A percentile compares a stretch with the other conserved stretches of the same genome.
Evolutionary conservation across 1,284 basidiomycete species (phyloP).

Genomic region (Kwoniella shivajii): DNA sequence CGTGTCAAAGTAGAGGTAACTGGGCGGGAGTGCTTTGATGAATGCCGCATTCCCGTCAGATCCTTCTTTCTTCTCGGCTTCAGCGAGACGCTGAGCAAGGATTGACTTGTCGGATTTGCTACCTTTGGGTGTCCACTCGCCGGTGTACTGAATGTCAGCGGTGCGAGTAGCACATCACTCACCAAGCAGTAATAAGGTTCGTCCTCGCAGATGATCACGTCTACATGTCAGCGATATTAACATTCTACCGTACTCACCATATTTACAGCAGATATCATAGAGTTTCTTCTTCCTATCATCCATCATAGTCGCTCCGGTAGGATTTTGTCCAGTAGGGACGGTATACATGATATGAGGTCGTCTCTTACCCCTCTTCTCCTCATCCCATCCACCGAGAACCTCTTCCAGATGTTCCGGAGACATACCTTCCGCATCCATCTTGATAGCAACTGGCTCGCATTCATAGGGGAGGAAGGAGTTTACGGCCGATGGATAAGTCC

Average conservation of each 20-base stretch:
- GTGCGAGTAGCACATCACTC: constrained; percentile 54
- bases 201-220: constrained; percentile 74
- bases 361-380: constrained; percentile 51
- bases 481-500: constrained; percentile 56
- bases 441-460: constrained; percentile 53
- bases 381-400: constrained; percentile 69
- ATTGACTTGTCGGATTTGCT: constrained; percentile 34
- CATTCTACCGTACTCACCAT: constrained; percentile 42
- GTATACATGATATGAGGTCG: constrained; percentile 72
- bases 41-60: constrained; percentile 49
- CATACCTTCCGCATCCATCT: constrained; percentile 74
- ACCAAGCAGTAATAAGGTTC: constrained; percentile 78
- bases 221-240: constrained; percentile 32
- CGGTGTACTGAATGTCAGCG: constrained; percentile 55
- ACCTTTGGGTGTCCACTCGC: constrained; percentile 35
- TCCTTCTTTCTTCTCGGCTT: constrained; percentile 47
- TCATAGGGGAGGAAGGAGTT: constrained; percentile 48
- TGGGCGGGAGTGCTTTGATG: constrained; percentile 60
- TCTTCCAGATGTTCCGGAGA: constrained; percentile 64
- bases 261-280: constrained; percentile 76
- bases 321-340: constrained; percentile 63
- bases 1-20: constrained; percentile 63
- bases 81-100: constrained; percentile 45
- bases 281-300: constrained; percentile 70
- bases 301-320: constrained; percentile 73